Percentiles rank a stretch among this genome's conserved stretches.
Conservation (phyloP, 495 filamentous ascomycete species). For the Neurospora sp. region DNA sequence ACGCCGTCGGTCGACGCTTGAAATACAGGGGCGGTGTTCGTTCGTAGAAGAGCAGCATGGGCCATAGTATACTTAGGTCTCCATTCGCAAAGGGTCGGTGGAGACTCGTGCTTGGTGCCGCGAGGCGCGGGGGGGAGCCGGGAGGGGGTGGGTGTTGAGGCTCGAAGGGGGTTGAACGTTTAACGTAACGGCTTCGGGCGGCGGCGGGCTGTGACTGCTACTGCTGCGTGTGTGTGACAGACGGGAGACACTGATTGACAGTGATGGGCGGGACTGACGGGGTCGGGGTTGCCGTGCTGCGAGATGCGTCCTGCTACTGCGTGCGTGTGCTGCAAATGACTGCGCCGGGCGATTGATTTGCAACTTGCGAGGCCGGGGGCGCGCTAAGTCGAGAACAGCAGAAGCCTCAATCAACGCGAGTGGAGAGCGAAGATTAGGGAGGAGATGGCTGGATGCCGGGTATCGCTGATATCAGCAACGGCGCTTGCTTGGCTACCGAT, state of each 20-base stretch:
- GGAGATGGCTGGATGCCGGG: background rate
- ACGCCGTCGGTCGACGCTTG: slow-evolving; percentile 27
- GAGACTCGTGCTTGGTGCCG: slow-evolving; percentile 5
- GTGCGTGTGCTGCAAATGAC: background rate
- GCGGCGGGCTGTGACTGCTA: background rate
- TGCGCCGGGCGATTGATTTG: background rate
- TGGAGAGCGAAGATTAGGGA: background rate
- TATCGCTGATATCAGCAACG: background rate
- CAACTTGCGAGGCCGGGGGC: background rate
- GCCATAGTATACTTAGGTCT: slow-evolving; percentile 31
- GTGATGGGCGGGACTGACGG: background rate
- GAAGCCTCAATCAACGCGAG: background rate
- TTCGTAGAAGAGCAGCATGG: slow-evolving; percentile 40
- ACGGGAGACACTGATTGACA: background rate
- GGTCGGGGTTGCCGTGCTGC: background rate
- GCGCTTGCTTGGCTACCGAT: background rate
- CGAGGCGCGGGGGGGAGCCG: slow-evolving; percentile 7
- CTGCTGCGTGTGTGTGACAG: background rate
- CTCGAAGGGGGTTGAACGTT: background rate
- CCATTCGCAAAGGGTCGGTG: slow-evolving; percentile 24
- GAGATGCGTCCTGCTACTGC: background rate
- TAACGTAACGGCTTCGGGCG: background rate
- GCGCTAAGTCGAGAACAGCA: background rate
- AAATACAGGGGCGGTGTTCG: slow-evolving; percentile 40
- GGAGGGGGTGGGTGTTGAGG: background rate